Evolutionary conservation across 257 asterid genomes (phyloP).

Genomic region (Solanum sitiens): DNA sequence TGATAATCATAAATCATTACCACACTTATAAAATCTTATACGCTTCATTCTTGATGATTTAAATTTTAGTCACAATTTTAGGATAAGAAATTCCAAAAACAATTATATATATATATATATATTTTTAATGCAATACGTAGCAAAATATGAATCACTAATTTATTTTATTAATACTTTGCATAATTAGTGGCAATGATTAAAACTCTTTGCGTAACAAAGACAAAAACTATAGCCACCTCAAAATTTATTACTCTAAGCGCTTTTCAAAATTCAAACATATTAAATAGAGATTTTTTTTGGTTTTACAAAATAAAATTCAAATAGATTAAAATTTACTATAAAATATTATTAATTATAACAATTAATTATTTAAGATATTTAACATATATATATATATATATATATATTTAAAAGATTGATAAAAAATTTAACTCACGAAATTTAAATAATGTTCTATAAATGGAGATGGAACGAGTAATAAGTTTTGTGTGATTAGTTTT

Average conservation of each 20-base stretch:
- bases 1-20: too few species aligned
- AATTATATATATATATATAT: neutral
- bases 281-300: neutral
- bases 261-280: neutral
- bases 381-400: too few species aligned
- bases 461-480: neutral
- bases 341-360: neutral
- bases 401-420: too few species aligned
- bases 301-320: neutral
- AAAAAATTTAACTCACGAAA: neutral
- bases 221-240: neutral
- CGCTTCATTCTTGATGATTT: neutral
- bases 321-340: neutral
- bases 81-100: neutral
- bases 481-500: neutral
- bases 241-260: neutral
- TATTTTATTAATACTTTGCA: neutral
- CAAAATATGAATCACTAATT: neutral
- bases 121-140: neutral
- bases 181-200: neutral
- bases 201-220: neutral
- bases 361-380: too few species aligned
- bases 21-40: too few species aligned
- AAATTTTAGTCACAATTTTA: neutral
- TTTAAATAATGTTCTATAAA: neutral